Evolutionary conservation across 2,329 filamentous ascomycete genomes (phyloP), one percentile per base, ranked within the genome.

Genomic region (Fusarium solani-melongenae): DNA sequence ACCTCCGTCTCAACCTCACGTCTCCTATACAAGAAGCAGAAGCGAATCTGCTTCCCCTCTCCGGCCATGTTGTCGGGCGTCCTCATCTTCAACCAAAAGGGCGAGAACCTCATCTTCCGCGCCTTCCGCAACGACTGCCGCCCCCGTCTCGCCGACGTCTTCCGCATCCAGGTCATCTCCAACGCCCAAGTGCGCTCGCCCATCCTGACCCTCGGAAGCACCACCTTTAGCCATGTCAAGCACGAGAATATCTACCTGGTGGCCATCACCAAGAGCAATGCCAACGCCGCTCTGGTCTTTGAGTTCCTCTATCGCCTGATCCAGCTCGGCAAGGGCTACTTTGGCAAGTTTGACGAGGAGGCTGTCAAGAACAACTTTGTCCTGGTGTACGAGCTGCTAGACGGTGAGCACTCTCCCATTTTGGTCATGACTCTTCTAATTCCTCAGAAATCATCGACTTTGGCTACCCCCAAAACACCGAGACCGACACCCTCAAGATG

Each of bases 321-420:
- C 75, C 90, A 92, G 80, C 87, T 99, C 74, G 96, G 96, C 46
- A 95, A 94, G 85, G 94, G 95, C 66, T 99, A 99, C 85, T 99
- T 99, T 88, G 96, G 94, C 81, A 98, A 98, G 84, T 98, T 99
- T 81, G 96, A 99, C 81, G 96, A 99, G 88, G 96, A 99, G 86
- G 95, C 96, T 66, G 96, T 99, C 78, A 99, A 99, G 92, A 98
- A 98, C 86, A 99, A 99, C 87, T 99, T 99, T 86, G 96, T 99
- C 74, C 88, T 99, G 76, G 95, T 99, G 41, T 99, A 99, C 84
- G 96, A 99, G 88, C 89, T 99, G 66, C 86, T 99, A 64, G 96
- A 99, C 83, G 94, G 94, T 96, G 81, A 72, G 29, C 58, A 9
- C 11, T 14, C 22, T 11, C 4, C 1, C 22, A 1, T 24, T 14